Base-by-base conservation (phyloP, 2,329 filamentous ascomycete species). In the Cadophora sp. region DNA sequence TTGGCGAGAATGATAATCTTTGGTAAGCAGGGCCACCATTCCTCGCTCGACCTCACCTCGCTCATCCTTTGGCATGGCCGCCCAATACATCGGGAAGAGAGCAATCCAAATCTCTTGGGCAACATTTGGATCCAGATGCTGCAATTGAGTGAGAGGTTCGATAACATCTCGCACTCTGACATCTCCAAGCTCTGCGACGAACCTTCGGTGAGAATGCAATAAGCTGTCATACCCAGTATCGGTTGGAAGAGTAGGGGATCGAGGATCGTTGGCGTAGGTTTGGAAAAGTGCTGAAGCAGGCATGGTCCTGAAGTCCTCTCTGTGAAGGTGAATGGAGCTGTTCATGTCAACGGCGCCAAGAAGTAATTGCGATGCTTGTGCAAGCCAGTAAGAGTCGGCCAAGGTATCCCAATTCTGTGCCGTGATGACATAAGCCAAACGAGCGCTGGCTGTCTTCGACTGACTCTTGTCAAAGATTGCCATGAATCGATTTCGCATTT, bases 351-450 rank as follows among this genome's bases (percentile, higher is more conserved):
- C 87, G 7, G 93, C 94, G 19, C 96, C 94, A 72, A 99, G 88
- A 66, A 99, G 88, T 50, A 99, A 85, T 76, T 99, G 96, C 22
- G 94, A 94, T 40, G 97, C 95, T 80, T 99, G 96, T 50, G 94
- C 91, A 61, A 99, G 84, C 97, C 97, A 99, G 82, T 97, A 99
- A 1, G 93, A 97, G 74, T 99, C 96, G 1, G 89, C 90, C 59
- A 99, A 84, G 0, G 93, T 97, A 78, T 98, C 95, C 96, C 96
- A 99, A 75, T 98, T 98, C 78, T 99, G 97, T 27, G 92, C 91
- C 0, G 90, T 90, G 65, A 99, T 87, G 4, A 98, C 91, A 80
- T 97, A 98, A 68, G 91, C 91, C 48, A 99, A 85, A 46, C 97
- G 91, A 67, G 93, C 92, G 76, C 92, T 97, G 0, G 94, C 95